Conservation (phyloP, 192 early-diverging fungal genomes). For the Mortierella antarctica region DNA sequence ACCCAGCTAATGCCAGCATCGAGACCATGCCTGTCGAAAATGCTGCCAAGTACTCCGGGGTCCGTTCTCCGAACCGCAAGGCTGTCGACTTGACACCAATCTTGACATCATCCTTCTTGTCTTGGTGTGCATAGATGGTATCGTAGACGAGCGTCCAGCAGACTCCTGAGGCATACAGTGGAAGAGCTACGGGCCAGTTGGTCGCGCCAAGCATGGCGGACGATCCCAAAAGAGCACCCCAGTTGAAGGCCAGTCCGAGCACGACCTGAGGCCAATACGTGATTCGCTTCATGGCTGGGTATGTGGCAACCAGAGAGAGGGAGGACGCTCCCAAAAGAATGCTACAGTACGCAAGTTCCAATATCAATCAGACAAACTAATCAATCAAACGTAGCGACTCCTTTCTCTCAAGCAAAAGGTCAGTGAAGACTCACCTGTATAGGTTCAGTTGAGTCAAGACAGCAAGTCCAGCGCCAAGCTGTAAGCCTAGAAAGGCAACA, state of each 20-base stretch:
- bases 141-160: slow-evolving; percentile 97
- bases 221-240: slow-evolving; percentile 92
- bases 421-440: slow-evolving; percentile 69
- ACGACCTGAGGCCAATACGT: slow-evolving; percentile 96
- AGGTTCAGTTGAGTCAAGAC: slow-evolving; percentile 91
- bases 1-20: slow-evolving; percentile 77
- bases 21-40: slow-evolving; percentile 80
- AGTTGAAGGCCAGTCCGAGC: slow-evolving; percentile 92
- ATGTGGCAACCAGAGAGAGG: slow-evolving; percentile 78
- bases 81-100: slow-evolving; percentile 95
- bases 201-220: slow-evolving; percentile 77
- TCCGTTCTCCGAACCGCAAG: slow-evolving; percentile 80
- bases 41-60: slow-evolving; percentile 71
- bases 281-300: slow-evolving; percentile 95
- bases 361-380: neutral
- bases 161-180: slow-evolving; percentile 87
- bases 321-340: slow-evolving; percentile 87
- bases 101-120: slow-evolving; percentile 89
- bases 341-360: slow-evolving; percentile 39
- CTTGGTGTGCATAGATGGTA: slow-evolving; percentile 97
- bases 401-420: neutral
- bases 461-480: slow-evolving; percentile 83
- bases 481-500: slow-evolving; percentile 79
- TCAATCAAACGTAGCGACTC: neutral
- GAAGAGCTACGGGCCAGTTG: slow-evolving; percentile 78